phyloP scores from a whole-genome alignment of 805 yeast genomes.

The Candida easanensis region DNA sequence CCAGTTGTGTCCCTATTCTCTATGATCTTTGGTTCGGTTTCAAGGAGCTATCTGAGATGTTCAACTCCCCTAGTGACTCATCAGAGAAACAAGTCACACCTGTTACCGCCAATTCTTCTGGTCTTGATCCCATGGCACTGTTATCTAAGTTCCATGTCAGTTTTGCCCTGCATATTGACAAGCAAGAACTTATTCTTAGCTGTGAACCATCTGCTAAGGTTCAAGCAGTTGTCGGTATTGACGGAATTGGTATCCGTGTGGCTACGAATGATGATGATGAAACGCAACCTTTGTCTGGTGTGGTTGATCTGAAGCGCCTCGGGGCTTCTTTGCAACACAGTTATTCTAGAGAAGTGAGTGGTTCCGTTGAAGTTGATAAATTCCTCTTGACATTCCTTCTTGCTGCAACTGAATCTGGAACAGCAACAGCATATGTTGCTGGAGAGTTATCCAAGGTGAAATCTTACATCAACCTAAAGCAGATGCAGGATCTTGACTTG shows the following conservation, averaged over 20 bases:
- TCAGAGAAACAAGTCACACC: conserved; percentile 12
- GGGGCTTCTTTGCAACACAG: conserved; percentile 81
- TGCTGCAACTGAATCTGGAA: conserved; percentile 38
- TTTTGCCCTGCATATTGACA: conserved; percentile 60
- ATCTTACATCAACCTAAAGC: conserved; percentile 73
- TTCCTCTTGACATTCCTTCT: conserved; percentile 48
- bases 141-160: conserved; percentile 58
- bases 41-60: conserved; percentile 43
- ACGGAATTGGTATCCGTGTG: conserved; percentile 59
- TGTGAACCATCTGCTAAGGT: conserved; percentile 96
- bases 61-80: conserved; percentile 7
- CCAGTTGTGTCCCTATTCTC: conserved; percentile 78
- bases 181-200: conserved; percentile 73
- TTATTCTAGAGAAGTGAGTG: conserved; percentile 87
- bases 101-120: not conserved
- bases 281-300: conserved; percentile 40
- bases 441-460: conserved; percentile 53
- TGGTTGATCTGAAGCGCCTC: conserved; percentile 51
- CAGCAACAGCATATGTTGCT: conserved; percentile 43
- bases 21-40: conserved; percentile 53
- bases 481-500: conserved; percentile 79
- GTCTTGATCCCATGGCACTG: conserved; percentile 40
- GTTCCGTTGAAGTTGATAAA: conserved; percentile 51
- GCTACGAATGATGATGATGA: conserved; percentile 45
- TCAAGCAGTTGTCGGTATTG: conserved; percentile 76